Conservation (phyloP, 1,284 basidiomycete genomes). For the Tremellales sp. region DNA sequence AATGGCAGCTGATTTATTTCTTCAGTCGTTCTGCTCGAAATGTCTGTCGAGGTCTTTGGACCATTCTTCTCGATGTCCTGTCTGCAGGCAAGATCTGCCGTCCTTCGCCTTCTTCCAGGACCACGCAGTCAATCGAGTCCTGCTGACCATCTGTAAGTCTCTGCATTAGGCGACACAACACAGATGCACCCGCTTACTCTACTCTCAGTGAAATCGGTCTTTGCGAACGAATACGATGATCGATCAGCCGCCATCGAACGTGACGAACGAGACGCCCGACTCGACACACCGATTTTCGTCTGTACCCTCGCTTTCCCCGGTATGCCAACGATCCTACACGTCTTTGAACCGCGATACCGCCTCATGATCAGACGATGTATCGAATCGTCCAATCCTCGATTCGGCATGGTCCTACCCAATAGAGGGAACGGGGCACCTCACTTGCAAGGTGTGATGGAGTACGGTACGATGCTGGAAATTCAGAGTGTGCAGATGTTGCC, state of each 20-base stretch:
- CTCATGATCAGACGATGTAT: slow-evolving; percentile 91
- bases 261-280: slow-evolving; percentile 69
- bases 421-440: slow-evolving; percentile 38
- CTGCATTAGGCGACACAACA: neutral
- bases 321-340: slow-evolving; percentile 82
- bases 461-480: slow-evolving; percentile 91
- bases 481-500: slow-evolving; percentile 77
- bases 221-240: slow-evolving; percentile 57
- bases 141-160: slow-evolving; percentile 64
- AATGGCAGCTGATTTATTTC: neutral
- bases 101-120: slow-evolving; percentile 75
- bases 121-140: slow-evolving; percentile 59
- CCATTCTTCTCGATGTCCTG: slow-evolving; percentile 73
- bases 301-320: slow-evolving; percentile 85
- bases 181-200: no score
- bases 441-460: slow-evolving; percentile 56
- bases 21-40: slow-evolving; percentile 79
- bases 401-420: slow-evolving; percentile 84
- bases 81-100: slow-evolving; percentile 76
- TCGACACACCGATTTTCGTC: slow-evolving; percentile 87
- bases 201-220: slow-evolving; percentile 59
- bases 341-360: slow-evolving; percentile 88
- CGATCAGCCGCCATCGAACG: slow-evolving; percentile 61
- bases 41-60: slow-evolving; percentile 87
- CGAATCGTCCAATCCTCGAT: slow-evolving; percentile 65